These are phyloP conservation scores for Quercus suber DNA, from an alignment of 306 rosid species.

Conservation along the genomic window DNA sequence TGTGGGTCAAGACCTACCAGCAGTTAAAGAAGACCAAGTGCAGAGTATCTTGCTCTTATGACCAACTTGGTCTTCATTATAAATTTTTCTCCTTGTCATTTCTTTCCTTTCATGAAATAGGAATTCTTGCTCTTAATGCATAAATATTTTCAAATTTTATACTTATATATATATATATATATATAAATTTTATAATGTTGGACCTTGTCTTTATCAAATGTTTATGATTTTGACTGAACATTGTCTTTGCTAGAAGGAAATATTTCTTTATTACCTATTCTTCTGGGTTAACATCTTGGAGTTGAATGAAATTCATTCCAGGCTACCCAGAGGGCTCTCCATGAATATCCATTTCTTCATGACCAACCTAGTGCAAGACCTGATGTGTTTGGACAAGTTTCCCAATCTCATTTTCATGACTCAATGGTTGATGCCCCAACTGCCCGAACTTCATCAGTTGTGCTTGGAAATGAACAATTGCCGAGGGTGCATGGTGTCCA, in stretches of 20 bases:
- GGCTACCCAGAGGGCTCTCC: slow-evolving; percentile 65
- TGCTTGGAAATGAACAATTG: slow-evolving; percentile 65
- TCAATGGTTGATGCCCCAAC: slow-evolving; percentile 57
- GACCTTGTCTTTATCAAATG: background rate
- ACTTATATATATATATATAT: no score
- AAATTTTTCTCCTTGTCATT: background rate
- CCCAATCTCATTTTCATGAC: slow-evolving; percentile 65
- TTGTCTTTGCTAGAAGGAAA: background rate
- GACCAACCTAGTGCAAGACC: slow-evolving; percentile 52
- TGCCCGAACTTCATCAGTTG: slow-evolving; percentile 59
- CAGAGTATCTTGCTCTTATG: background rate
- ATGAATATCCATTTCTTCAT: slow-evolving; percentile 73
- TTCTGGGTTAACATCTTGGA: slow-evolving; percentile 33
- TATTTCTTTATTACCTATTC: slow-evolving; percentile 9
- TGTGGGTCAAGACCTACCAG: no score
- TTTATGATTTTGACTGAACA: background rate
- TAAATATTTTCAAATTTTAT: background rate
- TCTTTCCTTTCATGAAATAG: slow-evolving; percentile 7
- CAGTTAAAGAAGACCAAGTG: background rate
- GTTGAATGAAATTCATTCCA: slow-evolving; percentile 43
- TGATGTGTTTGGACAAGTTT: slow-evolving; percentile 64
- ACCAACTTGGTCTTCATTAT: background rate
- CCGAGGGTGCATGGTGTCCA: slow-evolving; percentile 61
- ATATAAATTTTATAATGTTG: background rate
- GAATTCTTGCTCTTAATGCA: slow-evolving; percentile 7